These are phyloP conservation scores for Gryganskiella cystojenkinii DNA, from an alignment of 192 early-diverging fungal species.

Conservation along the genomic window DNA sequence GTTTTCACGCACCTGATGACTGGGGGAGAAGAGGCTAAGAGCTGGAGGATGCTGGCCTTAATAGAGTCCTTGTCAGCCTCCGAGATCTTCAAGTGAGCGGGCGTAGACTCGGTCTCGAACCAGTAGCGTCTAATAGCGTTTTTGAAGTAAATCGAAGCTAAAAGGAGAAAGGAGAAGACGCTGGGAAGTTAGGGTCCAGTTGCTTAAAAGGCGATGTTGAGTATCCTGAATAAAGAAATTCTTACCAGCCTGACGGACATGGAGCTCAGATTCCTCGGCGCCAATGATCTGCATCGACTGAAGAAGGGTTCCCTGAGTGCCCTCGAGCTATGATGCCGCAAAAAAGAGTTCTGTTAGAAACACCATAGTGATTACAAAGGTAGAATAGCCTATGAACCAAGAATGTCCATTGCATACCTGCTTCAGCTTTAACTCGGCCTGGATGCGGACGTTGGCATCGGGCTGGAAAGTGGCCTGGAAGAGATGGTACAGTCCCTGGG, in stretches of 20 bases:
- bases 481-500: conserved; percentile 68
- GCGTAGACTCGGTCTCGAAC: conserved; percentile 42
- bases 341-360: neutral
- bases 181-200: neutral
- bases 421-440: conserved; percentile 86
- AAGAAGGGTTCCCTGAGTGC: conserved; percentile 40
- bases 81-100: conserved; percentile 44
- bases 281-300: conserved; percentile 64
- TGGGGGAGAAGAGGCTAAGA: conserved; percentile 37
- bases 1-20: too few species aligned
- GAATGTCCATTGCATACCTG: conserved; percentile 51
- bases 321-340: conserved; percentile 24
- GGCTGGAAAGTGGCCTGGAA: conserved; percentile 88
- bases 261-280: conserved; percentile 63
- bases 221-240: neutral
- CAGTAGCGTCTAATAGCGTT: conserved; percentile 50
- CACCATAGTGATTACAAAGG: neutral
- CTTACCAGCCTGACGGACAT: conserved; percentile 69
- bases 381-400: neutral
- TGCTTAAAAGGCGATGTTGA: neutral
- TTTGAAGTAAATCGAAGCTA: conserved; percentile 55
- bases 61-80: conserved; percentile 46
- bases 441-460: conserved; percentile 81
- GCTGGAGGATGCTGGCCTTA: conserved; percentile 45
- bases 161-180: neutral